phyloP scores from a whole-genome alignment of 768 basidiomycete species.

The Lenzites betulinus region DNA sequence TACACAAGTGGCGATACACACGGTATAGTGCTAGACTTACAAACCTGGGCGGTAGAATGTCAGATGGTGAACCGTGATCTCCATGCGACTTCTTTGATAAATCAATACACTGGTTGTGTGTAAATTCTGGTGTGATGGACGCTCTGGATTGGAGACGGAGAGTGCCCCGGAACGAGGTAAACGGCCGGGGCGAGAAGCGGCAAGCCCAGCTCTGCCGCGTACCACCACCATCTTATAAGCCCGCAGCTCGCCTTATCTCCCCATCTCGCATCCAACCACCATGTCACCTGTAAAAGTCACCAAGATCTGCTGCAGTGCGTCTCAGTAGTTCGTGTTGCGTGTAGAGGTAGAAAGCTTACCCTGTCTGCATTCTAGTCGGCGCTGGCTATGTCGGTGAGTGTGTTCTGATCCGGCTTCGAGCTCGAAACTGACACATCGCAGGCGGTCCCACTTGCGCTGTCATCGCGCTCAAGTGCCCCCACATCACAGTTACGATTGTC shows the following conservation, averaged over 20 bases:
- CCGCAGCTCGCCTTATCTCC: conserved; percentile 16
- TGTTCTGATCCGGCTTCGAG: not conserved
- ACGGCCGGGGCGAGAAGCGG: conserved; percentile 1
- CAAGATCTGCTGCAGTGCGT: conserved; percentile 89
- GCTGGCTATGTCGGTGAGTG: conserved; percentile 90
- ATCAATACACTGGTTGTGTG: not conserved
- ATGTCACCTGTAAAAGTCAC: conserved; percentile 66
- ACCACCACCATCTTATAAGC: conserved; percentile 19
- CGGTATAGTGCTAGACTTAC: not conserved
- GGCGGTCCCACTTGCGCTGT: conserved; percentile 96
- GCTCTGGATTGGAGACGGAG: not conserved
- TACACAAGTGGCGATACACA: not conserved
- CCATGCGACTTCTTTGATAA: not conserved
- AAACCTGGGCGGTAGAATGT: not conserved
- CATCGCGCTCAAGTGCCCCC: conserved; percentile 90
- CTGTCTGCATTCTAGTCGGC: conserved; percentile 53
- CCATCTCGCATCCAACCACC: conserved; percentile 18
- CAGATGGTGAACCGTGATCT: not conserved
- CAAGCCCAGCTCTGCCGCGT: conserved; percentile 8
- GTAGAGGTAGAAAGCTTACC: conserved; percentile 22
- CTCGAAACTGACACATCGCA: conserved; percentile 32
- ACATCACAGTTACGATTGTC: conserved; percentile 95
- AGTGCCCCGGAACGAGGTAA: conserved; percentile 10
- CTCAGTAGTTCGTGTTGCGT: conserved; percentile 11
- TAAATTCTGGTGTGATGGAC: conserved; percentile 6